Evolutionary conservation across 345 rosid species (phyloP), one percentile per base, ranked within the genome.

Genomic region (Eucalyptus virginea): DNA sequence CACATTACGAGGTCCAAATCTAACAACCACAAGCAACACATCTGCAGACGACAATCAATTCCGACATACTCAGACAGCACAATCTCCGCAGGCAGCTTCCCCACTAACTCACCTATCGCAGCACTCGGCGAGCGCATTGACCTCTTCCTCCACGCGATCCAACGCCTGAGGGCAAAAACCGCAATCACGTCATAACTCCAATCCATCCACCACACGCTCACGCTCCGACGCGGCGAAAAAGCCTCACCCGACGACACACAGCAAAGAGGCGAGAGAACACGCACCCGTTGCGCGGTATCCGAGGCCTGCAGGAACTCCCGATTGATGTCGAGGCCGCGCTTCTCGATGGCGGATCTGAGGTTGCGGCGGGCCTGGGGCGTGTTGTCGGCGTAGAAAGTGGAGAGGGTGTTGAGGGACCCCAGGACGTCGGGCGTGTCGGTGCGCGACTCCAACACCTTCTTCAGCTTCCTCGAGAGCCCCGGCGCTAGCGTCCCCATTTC

Each of bases 281-380:
- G 18, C 9, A 92, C 97, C 87, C 89, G 94, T 93, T 97, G 99
- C 56, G 99, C 94, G 54, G 97, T 89, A 65, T 91, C 89, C 56
- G 99, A 96, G 67, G 99, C 98, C 13, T 88, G 94, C 19, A 98
- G 98, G 87, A 98, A 98, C 88, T 97, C 97, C 42, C 88, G 90
- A 86, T 98, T 96, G 94, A 98, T 96, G 91, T 92, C 90, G 87
- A 98, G 99, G 67, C 99, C 94, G 65, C 99, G 99, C 90, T 97
- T 95, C 96, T 98, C 99, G 89, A 98, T 94, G 93, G 99, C 94
- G 91, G 99, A 98, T 96, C 99, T 94, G 93, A 98, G 99, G 91
- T 96, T 96, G 90, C 99, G 99, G 24, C 99, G 98, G 4, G 96
- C 91, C 90, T 96, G 98, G 11, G 99, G 95, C 54, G 96, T 96